These are phyloP conservation scores for Davidsoniella neocaledoniae DNA, from an alignment of 2,329 filamentous ascomycete species.

Conservation along the genomic window DNA sequence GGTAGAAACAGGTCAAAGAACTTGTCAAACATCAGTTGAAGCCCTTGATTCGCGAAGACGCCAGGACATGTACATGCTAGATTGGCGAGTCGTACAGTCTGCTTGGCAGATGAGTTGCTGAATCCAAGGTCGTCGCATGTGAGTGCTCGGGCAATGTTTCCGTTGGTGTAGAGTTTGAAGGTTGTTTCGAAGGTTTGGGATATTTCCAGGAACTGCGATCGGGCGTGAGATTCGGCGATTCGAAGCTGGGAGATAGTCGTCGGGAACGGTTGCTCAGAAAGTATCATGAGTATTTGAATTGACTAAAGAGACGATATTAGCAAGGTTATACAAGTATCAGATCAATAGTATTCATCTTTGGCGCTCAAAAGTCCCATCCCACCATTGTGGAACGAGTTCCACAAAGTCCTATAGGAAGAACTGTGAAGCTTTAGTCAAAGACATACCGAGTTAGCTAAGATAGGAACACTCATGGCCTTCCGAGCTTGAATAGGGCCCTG, in stretches of 20 bases:
- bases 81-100: constrained; percentile 12
- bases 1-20: constrained; percentile 26
- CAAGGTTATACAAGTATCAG: not conserved
- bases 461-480: constrained; percentile 22
- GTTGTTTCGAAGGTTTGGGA: constrained; percentile 20
- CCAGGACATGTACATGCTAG: constrained; percentile 10
- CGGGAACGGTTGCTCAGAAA: constrained; percentile 20
- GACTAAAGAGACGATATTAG: constrained; percentile 2
- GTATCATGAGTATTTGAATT: constrained; percentile 22
- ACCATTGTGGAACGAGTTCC: too few species aligned
- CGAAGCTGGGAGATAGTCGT: constrained; percentile 18
- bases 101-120: constrained; percentile 19
- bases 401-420: not conserved
- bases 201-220: constrained; percentile 21
- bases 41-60: constrained; percentile 15
- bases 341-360: not conserved
- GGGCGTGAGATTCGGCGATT: constrained; percentile 19
- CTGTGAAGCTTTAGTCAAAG: not conserved
- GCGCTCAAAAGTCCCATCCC: not conserved
- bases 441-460: constrained; percentile 27
- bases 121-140: constrained; percentile 24
- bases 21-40: constrained; percentile 28
- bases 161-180: constrained; percentile 21
- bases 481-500: constrained; percentile 23
- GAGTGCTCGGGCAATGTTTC: constrained; percentile 16